These are phyloP conservation scores for Xerocomus minutiporus DNA, from an alignment of 1,284 basidiomycete genomes.

Conservation along the genomic window DNA sequence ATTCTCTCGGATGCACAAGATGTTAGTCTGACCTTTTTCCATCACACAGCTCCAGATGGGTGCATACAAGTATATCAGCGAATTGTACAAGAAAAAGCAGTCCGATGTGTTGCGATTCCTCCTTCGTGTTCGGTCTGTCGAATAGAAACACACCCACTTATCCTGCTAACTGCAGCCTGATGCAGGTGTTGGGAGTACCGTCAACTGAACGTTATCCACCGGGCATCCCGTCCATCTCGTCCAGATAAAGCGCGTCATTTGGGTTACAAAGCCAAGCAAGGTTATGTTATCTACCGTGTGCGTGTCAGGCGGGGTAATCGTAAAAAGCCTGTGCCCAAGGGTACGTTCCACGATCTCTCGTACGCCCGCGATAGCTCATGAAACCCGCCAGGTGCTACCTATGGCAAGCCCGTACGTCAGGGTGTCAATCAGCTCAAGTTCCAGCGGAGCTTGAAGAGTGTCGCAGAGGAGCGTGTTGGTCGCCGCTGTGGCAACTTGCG, in stretches of 20 bases:
- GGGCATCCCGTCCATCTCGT: slow-evolving; percentile 94
- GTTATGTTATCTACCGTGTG: slow-evolving; percentile 96
- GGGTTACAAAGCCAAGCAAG: slow-evolving; percentile 99
- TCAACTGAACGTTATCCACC: slow-evolving; percentile 97
- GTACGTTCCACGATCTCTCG: slow-evolving; percentile 39
- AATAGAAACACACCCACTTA: background rate
- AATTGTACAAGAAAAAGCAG: slow-evolving; percentile 95
- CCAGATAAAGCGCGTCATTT: slow-evolving; percentile 99
- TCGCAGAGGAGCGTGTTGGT: slow-evolving; percentile 98
- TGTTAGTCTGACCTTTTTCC: slow-evolving; percentile 19
- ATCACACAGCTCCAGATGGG: slow-evolving; percentile 55
- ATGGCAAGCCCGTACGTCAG: slow-evolving; percentile 98
- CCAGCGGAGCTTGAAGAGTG: slow-evolving; percentile 89
- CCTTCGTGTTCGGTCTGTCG: slow-evolving; percentile 85
- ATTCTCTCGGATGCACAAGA: slow-evolving; percentile 16
- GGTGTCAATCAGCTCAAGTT: slow-evolving; percentile 99
- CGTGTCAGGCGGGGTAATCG: slow-evolving; percentile 98
- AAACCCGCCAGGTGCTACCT: slow-evolving; percentile 74
- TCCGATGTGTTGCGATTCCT: slow-evolving; percentile 98
- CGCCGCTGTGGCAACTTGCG: slow-evolving; percentile 94
- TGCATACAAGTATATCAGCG: slow-evolving; percentile 96
- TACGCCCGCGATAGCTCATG: slow-evolving; percentile 5
- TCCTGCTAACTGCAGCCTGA: slow-evolving; percentile 9
- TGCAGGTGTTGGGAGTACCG: slow-evolving; percentile 97
- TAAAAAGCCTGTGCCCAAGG: slow-evolving; percentile 98